Evolutionary conservation across 176 grass and related monocot genomes (phyloP).

Genomic region (Elymus sibiricus): DNA sequence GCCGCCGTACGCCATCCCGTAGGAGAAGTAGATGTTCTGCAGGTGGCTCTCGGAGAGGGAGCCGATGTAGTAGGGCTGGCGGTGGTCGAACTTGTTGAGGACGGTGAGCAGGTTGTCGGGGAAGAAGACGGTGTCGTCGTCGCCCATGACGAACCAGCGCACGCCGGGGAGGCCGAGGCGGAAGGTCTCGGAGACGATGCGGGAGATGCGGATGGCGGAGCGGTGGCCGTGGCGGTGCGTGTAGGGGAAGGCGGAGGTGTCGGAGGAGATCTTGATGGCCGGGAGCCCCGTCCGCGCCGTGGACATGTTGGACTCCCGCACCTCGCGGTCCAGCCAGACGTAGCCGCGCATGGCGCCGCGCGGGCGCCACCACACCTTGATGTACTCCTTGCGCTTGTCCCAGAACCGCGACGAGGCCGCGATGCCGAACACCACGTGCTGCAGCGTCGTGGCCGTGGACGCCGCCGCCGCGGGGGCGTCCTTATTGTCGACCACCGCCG

Average conservation of each 20-base stretch:
- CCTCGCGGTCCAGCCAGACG: constrained; percentile 85
- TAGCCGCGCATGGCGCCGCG: constrained; percentile 73
- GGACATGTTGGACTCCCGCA: constrained; percentile 66
- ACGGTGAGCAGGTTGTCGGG: constrained; percentile 78
- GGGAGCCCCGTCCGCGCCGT: constrained; percentile 49
- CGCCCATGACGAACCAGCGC: constrained; percentile 97
- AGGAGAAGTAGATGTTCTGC: constrained; percentile 95
- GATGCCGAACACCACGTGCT: constrained; percentile 98
- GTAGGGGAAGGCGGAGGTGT: constrained; percentile 84
- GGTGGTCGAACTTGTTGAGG: constrained; percentile 79
- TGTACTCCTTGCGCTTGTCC: constrained; percentile 94
- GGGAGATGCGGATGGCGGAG: constrained; percentile 90
- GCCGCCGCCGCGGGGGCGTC: not conserved
- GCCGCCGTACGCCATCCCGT: constrained; percentile 93
- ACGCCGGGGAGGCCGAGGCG: constrained; percentile 68
- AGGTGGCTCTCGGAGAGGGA: constrained; percentile 88
- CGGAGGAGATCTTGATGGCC: constrained; percentile 62
- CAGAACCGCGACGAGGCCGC: constrained; percentile 74
- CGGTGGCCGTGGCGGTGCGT: constrained; percentile 76
- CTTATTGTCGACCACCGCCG: not conserved
- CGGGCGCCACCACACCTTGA: constrained; percentile 86
- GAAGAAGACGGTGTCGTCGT: constrained; percentile 96
- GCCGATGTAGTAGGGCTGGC: constrained; percentile 91
- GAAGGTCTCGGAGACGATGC: constrained; percentile 95
- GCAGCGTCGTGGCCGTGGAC: constrained; percentile 53